These are phyloP conservation scores for Quercus mongolica DNA, from an alignment of 306 rosid genomes.

Conservation along the genomic window DNA sequence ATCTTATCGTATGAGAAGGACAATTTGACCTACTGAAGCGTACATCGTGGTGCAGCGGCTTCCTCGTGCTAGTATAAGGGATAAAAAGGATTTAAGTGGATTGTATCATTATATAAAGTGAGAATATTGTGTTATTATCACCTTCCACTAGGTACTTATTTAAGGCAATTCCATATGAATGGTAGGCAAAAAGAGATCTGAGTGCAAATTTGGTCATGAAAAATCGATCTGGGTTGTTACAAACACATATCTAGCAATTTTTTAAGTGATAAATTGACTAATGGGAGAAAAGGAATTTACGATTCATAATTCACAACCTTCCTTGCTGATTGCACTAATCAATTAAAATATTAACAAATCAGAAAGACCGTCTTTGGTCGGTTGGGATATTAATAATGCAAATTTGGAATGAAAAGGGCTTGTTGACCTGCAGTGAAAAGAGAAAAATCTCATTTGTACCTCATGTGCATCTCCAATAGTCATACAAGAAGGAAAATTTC, in stretches of 20 bases:
- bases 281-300: not conserved
- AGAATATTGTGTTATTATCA: constrained; percentile 1
- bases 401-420: not conserved
- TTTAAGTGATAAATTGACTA: not conserved
- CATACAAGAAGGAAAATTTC: not conserved
- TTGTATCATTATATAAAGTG: constrained; percentile 6
- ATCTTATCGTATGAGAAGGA: constrained; percentile 12
- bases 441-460: not conserved
- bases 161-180: not conserved
- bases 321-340: not conserved
- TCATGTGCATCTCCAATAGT: not conserved
- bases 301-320: constrained; percentile 14
- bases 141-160: constrained; percentile 24
- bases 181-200: constrained; percentile 32
- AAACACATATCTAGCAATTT: not conserved
- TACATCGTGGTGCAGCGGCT: constrained; percentile 22
- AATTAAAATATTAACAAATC: not conserved
- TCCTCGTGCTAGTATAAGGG: constrained; percentile 18
- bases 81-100: constrained; percentile 15
- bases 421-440: not conserved
- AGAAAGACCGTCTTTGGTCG: not conserved
- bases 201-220: not conserved
- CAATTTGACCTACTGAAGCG: constrained; percentile 33
- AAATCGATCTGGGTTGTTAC: constrained; percentile 11
- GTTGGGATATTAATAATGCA: not conserved